Percentiles rank a stretch among this genome's conserved stretches.
Conservation (phyloP, 306 rosid genomes). For the Parietaria judaica region DNA sequence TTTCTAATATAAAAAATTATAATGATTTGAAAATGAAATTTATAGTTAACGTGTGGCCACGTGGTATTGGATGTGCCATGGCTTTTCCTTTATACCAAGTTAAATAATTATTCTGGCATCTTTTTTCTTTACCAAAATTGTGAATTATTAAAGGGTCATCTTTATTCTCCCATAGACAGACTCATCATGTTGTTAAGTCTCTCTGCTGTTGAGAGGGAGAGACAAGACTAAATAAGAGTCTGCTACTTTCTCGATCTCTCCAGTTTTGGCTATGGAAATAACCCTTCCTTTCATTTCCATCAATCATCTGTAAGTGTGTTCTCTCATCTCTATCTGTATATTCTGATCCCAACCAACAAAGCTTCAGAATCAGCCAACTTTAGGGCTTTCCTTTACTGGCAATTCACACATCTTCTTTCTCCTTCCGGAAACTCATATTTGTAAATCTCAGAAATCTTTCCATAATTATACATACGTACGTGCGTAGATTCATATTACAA, state of each 20-base stretch:
- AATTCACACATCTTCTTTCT: too few relatives aligned
- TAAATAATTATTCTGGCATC: constrained; percentile 28
- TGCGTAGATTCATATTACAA: too few relatives aligned
- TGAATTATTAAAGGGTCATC: constrained; percentile 21
- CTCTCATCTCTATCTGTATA: not conserved
- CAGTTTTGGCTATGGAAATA: not conserved
- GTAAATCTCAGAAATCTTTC: too few relatives aligned
- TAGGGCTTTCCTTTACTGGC: not conserved
- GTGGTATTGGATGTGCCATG: constrained; percentile 25
- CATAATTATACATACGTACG: too few relatives aligned
- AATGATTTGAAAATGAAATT: too few relatives aligned
- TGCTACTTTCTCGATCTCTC: not conserved
- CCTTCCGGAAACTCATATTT: too few relatives aligned
- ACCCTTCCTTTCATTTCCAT: not conserved
- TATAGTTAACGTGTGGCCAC: too few relatives aligned
- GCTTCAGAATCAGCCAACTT: not conserved
- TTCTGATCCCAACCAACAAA: too few relatives aligned
- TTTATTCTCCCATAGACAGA: constrained; percentile 8
- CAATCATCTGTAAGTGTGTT: not conserved
- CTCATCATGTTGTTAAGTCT: too few relatives aligned
- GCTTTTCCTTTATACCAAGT: constrained; percentile 21
- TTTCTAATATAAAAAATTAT: too few relatives aligned
- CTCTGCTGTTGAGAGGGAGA: not conserved
- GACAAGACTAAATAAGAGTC: not conserved
- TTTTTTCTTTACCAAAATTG: constrained; percentile 23